These are phyloP conservation scores for Neonectria neomacrospora DNA, from an alignment of 2,329 filamentous ascomycete genomes.

Conservation along the genomic window DNA sequence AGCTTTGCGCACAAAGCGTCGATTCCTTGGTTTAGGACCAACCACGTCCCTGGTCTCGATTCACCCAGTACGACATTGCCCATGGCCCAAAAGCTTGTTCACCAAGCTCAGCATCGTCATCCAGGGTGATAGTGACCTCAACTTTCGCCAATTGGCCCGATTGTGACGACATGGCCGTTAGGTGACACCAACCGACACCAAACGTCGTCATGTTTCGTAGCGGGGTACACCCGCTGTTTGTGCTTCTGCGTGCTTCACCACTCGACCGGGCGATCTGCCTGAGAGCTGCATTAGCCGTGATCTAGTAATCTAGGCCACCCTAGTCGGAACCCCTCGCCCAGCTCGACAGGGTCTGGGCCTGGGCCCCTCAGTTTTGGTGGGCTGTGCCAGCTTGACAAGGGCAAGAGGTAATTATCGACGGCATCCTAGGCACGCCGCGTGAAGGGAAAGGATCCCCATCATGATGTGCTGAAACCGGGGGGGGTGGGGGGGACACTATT, in stretches of 20 bases:
- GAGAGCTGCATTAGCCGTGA: slow-evolving; percentile 42
- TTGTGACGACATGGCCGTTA: slow-evolving; percentile 14
- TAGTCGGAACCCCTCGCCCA: slow-evolving; percentile 35
- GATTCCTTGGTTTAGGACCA: slow-evolving; percentile 1
- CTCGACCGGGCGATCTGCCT: slow-evolving; percentile 36
- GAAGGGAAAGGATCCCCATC: background rate
- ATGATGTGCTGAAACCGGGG: background rate
- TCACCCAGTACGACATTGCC: background rate
- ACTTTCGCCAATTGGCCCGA: slow-evolving; percentile 29
- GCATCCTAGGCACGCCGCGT: background rate
- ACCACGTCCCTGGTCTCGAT: slow-evolving; percentile 1
- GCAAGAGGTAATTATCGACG: background rate
- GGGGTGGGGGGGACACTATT: too few relatives aligned
- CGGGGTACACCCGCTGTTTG: background rate
- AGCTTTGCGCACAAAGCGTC: background rate
- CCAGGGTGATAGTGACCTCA: slow-evolving; percentile 18
- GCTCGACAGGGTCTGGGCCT: slow-evolving; percentile 42
- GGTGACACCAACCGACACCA: background rate
- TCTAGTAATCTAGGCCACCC: slow-evolving; percentile 39
- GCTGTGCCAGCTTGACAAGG: slow-evolving; percentile 33
- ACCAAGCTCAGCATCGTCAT: slow-evolving; percentile 6
- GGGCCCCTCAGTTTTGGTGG: slow-evolving; percentile 30
- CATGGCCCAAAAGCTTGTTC: slow-evolving; percentile 1
- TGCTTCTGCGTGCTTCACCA: background rate
- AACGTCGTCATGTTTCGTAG: slow-evolving; percentile 9